Base-by-base conservation (phyloP, 768 basidiomycete genomes). In the Leccinum barrowsii region DNA sequence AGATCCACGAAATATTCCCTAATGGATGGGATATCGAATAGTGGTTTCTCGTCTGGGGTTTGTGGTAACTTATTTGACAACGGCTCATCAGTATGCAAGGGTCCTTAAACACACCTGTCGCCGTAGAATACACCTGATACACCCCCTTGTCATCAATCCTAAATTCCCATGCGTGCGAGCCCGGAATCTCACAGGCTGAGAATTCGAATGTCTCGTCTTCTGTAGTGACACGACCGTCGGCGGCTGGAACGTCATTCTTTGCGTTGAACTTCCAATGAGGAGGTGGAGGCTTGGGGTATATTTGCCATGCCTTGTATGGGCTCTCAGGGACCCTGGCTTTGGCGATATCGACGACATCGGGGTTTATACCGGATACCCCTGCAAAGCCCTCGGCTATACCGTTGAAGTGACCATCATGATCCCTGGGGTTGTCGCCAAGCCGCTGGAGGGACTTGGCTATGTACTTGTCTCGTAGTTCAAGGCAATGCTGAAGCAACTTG, bases 1-100 rank as follows among this genome's bases (percentile, higher is more conserved):
- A 99, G 84, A 70, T 99, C 97, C 54, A 94, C 80, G 70, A 97
- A 99, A 70, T 98, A 99, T 71, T 99, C 97, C 60, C 90, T 82
- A 52, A 98, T 88, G 49, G 81, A 86, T 2, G 94, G 94, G 7
- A 96, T 81, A 57, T 86, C 81, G 68, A 88, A 94, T 0, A 84
- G 74, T 0, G 93, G 92, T 52, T 80, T 80, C 50, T 75, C 77
- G 19, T 75, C 73, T 53, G 70, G 63, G 12, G 63, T 68, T 70
- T 5, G 24, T 13, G 30, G 19, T 6, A n/a, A 19, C 47, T 5
- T 58, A 11, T 19, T 19, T 56, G n/a, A 58, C 37, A 50, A 13
- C 8, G 47, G 21, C 13, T 2, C 32, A 50, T n/a, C 50, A 19
- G 8, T 17, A 17, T 0, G 49, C 32, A 28, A 32, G 22, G 51